phyloP scores from a whole-genome alignment of 202 grass and related monocot species.

The Brachypodium distachyon region DNA sequence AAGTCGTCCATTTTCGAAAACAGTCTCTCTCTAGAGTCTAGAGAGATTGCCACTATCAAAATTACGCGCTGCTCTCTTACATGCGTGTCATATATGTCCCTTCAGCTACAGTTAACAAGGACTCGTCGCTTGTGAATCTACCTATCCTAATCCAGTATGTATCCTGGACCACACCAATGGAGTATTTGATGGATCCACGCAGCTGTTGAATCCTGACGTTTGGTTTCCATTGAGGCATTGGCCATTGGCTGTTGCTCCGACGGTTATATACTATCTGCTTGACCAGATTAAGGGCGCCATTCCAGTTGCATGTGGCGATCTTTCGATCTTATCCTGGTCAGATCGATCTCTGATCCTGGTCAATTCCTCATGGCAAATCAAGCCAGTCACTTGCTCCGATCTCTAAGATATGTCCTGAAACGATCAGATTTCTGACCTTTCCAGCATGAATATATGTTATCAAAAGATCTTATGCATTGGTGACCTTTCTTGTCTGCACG shows the following conservation, averaged over 20 bases:
- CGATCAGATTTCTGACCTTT: not conserved
- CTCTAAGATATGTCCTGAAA: not conserved
- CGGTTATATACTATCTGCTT: conserved; percentile 20
- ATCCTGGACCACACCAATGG: not conserved
- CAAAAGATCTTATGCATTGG: not conserved
- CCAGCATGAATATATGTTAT: not conserved
- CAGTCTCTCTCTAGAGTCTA: too few relatives aligned
- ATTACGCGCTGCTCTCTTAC: not conserved
- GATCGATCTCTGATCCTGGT: not conserved
- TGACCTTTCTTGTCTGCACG: conserved; percentile 17
- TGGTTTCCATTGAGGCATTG: not conserved
- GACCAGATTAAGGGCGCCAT: not conserved
- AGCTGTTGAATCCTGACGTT: not conserved
- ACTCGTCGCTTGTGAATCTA: not conserved
- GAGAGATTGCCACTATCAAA: too few relatives aligned
- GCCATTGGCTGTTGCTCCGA: not conserved
- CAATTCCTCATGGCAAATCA: not conserved
- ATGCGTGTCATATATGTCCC: not conserved
- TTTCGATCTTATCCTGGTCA: not conserved
- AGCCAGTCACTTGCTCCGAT: conserved; percentile 9
- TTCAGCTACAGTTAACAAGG: conserved; percentile 15
- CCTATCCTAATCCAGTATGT: not conserved
- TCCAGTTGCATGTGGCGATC: not conserved
- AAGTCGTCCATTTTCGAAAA: too few relatives aligned
- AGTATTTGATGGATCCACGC: not conserved